A percentile compares a stretch with the other conserved stretches of the same genome.
phyloP scores from a whole-genome alignment of 2,329 filamentous ascomycete species.

The Sphaceloma murrayae region DNA sequence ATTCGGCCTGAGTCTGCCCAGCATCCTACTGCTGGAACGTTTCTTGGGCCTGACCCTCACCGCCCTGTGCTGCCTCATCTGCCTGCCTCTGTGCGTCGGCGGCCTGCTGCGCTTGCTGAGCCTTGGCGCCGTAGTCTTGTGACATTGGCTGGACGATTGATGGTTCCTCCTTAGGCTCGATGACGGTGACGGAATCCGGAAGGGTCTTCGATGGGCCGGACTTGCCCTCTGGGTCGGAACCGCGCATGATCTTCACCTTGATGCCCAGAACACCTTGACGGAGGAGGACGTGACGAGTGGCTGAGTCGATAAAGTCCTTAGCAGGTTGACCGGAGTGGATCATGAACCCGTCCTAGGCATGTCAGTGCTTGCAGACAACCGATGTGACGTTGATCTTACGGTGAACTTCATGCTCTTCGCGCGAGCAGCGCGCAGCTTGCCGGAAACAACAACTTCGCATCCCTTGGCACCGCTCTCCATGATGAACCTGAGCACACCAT shows the following conservation, averaged over 20 bases:
- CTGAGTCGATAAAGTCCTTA: slow-evolving; percentile 98
- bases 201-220: slow-evolving; percentile 93
- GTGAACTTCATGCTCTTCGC: slow-evolving; percentile 99
- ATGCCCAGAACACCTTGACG: slow-evolving; percentile 99
- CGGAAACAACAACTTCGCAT: slow-evolving; percentile 98
- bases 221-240: slow-evolving; percentile 98
- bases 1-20: not conserved
- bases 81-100: slow-evolving; percentile 51
- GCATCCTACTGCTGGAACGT: slow-evolving; percentile 20
- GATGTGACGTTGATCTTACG: slow-evolving; percentile 43
- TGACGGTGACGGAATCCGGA: slow-evolving; percentile 97
- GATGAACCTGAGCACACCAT: slow-evolving; percentile 98
- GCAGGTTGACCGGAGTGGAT: slow-evolving; percentile 99
- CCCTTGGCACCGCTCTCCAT: slow-evolving; percentile 99
- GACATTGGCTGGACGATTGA: slow-evolving; percentile 88
- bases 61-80: slow-evolving; percentile 48
- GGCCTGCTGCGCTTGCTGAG: slow-evolving; percentile 57
- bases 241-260: slow-evolving; percentile 99
- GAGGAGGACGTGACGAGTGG: slow-evolving; percentile 98
- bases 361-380: not conserved
- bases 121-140: slow-evolving; percentile 98
- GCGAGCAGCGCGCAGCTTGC: slow-evolving; percentile 97
- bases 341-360: slow-evolving; percentile 84
- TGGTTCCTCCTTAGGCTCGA: slow-evolving; percentile 99
- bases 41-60: slow-evolving; percentile 39